These are phyloP conservation scores for Aureobasidium sp. DNA, from an alignment of 2,329 filamentous ascomycete species.

Conservation along the genomic window DNA sequence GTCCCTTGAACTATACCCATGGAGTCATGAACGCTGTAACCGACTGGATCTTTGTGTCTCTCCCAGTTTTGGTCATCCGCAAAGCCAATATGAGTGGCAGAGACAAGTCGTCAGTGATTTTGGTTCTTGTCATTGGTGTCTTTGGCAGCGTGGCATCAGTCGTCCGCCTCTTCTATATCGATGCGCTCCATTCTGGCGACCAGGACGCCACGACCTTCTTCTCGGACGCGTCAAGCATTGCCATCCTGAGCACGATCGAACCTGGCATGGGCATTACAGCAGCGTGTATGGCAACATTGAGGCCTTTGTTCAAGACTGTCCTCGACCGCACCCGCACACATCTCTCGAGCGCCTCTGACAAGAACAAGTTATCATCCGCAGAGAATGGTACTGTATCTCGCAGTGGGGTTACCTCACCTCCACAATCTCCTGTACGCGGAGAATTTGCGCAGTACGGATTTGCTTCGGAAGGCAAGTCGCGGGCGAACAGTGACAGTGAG, in stretches of 20 bases:
- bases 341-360: neutral
- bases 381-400: neutral
- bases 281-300: conserved; percentile 28
- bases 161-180: conserved; percentile 23
- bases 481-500: neutral
- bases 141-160: conserved; percentile 23
- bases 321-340: neutral
- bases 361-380: neutral
- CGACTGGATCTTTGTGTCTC: conserved; percentile 30
- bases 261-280: conserved; percentile 31
- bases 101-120: conserved; percentile 35
- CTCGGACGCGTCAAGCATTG: conserved; percentile 6
- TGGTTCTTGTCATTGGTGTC: conserved; percentile 35
- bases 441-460: conserved; percentile 8
- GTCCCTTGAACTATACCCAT: conserved; percentile 21
- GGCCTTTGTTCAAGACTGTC: conserved; percentile 25
- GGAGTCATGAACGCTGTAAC: conserved; percentile 32
- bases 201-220: neutral
- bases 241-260: conserved; percentile 28
- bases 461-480: neutral
- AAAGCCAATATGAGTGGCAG: conserved; percentile 35
- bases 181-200: conserved; percentile 21
- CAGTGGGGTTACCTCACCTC: neutral
- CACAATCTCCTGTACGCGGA: neutral
- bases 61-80: conserved; percentile 36